Percentiles rank a stretch among this genome's conserved stretches.
Evolutionary conservation across 1,284 basidiomycete species (phyloP).

Genomic region (Ceratobasidium sp.): DNA sequence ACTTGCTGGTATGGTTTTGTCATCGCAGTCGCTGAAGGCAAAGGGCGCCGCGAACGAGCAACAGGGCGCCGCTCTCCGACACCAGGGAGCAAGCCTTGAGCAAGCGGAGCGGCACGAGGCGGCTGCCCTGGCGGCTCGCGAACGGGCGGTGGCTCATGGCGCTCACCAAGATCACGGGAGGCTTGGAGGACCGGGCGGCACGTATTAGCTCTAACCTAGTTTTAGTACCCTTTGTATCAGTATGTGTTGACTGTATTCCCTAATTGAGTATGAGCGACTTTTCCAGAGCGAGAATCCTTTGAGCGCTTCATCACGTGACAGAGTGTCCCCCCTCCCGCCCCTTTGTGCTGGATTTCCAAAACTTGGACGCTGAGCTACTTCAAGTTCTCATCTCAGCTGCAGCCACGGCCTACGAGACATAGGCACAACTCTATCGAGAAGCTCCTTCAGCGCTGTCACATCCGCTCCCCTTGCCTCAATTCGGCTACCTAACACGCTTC

Average conservation of each 20-base stretch:
- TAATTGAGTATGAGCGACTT: conserved; percentile 8
- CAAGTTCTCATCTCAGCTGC: conserved; percentile 18
- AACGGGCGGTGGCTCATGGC: conserved; percentile 34
- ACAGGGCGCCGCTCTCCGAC: conserved; percentile 37
- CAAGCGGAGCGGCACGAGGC: conserved; percentile 38
- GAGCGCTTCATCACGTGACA: conserved; percentile 1
- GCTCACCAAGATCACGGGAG: conserved; percentile 20
- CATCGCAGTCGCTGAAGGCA: conserved; percentile 39
- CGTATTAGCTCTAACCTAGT: conserved; percentile 1
- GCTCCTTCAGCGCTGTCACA: conserved; percentile 10
- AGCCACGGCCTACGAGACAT: neutral
- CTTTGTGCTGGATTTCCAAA: conserved; percentile 35
- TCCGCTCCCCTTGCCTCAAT: conserved; percentile 30
- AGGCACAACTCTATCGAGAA: conserved; percentile 36
- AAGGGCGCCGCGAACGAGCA: conserved; percentile 42
- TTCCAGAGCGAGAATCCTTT: conserved; percentile 1
- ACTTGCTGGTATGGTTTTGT: conserved; percentile 35
- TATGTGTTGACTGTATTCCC: neutral
- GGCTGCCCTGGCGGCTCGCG: conserved; percentile 18
- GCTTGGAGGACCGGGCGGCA: conserved; percentile 9
- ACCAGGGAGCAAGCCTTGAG: conserved; percentile 19
- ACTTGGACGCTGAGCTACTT: conserved; percentile 17
- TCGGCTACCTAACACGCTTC: neutral
- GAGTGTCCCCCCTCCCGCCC: conserved; percentile 6
- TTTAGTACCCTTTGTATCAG: conserved; percentile 31